These are phyloP conservation scores for Aspergillus indologenus DNA, from an alignment of 495 filamentous ascomycete species.

Conservation along the genomic window DNA sequence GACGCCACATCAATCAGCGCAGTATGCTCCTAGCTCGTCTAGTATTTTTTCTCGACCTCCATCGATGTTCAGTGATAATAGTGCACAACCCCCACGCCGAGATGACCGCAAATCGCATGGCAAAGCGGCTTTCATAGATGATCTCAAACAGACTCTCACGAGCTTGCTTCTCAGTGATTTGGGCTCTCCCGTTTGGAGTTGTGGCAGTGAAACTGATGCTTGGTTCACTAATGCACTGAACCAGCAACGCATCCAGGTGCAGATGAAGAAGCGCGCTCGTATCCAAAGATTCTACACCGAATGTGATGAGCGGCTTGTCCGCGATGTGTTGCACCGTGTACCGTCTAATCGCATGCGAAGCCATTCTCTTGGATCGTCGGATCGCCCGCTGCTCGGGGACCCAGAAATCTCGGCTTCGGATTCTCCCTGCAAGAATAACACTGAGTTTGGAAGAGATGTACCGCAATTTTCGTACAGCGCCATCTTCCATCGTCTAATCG, in stretches of 20 bases:
- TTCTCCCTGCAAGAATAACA: not conserved
- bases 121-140: conserved; percentile 67
- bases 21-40: conserved; percentile 58
- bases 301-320: conserved; percentile 35
- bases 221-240: conserved; percentile 79
- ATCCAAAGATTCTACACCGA: conserved; percentile 46
- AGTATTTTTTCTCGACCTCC: conserved; percentile 49
- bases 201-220: conserved; percentile 85
- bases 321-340: conserved; percentile 25
- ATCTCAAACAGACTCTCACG: conserved; percentile 74
- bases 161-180: conserved; percentile 88
- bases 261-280: conserved; percentile 60
- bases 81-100: conserved; percentile 32
- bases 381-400: not conserved
- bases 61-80: conserved; percentile 44
- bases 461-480: conserved; percentile 63
- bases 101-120: conserved; percentile 42
- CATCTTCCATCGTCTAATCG: conserved; percentile 75
- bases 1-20: conserved; percentile 61
- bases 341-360: conserved; percentile 30
- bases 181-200: conserved; percentile 76
- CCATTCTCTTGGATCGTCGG: conserved; percentile 29
- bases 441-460: conserved; percentile 13
- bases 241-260: conserved; percentile 72
- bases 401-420: not conserved